Conservation (phyloP, 148 eudicot genomes). For the Rhododendron ferrugineum region DNA sequence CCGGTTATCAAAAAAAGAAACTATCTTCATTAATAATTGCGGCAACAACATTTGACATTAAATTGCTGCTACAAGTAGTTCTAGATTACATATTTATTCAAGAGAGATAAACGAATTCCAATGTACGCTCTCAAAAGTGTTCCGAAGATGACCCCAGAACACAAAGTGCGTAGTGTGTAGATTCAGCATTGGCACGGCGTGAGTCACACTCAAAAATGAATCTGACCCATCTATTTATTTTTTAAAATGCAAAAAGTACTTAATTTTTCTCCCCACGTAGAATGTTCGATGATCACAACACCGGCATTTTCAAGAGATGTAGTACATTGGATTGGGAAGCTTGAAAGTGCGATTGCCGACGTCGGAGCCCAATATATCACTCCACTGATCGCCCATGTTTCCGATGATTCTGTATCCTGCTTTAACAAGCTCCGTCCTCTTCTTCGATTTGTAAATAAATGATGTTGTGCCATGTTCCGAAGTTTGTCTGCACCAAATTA, state of each 20-base stretch:
- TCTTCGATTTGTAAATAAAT: slow-evolving; percentile 18
- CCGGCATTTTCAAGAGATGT: not conserved
- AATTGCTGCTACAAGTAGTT: no score
- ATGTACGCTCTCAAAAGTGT: no score
- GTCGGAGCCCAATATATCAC: not conserved
- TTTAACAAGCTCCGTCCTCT: slow-evolving; percentile 13
- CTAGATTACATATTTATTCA: no score
- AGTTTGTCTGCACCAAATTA: not conserved
- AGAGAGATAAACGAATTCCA: no score
- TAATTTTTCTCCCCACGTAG: not conserved
- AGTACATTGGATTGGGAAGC: not conserved
- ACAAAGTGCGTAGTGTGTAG: not conserved
- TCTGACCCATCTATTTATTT: not conserved
- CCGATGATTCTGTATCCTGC: slow-evolving; percentile 22
- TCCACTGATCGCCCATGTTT: slow-evolving; percentile 10
- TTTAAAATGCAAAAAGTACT: not conserved
- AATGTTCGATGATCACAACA: not conserved
- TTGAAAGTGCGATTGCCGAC: not conserved
- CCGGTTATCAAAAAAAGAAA: no score
- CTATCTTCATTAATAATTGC: no score
- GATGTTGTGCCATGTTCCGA: not conserved
- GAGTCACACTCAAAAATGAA: not conserved
- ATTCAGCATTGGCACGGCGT: not conserved
- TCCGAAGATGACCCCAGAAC: not conserved
- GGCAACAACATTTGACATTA: no score